Conservation (phyloP, 1,284 basidiomycete genomes). For the Trametes sp. region DNA sequence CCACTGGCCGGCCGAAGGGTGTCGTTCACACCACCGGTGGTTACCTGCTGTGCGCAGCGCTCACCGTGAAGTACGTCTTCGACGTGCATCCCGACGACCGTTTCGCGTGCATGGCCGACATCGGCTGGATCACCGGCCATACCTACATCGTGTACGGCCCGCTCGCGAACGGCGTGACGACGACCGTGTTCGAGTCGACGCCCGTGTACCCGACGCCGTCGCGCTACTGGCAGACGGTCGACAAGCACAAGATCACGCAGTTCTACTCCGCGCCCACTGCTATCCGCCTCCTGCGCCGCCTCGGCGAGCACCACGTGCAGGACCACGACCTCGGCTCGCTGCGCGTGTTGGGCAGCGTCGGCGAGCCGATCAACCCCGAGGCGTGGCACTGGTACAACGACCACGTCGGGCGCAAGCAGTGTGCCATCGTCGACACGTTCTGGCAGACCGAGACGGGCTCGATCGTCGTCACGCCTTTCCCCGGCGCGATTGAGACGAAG, state of each 20-base stretch:
- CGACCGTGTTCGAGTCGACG: slow-evolving; percentile 96
- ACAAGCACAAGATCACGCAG: slow-evolving; percentile 93
- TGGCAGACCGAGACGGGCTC: slow-evolving; percentile 99
- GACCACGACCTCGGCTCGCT: slow-evolving; percentile 85
- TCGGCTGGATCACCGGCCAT: slow-evolving; percentile 99
- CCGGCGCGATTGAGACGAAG: slow-evolving; percentile 95
- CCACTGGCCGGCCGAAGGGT: slow-evolving; percentile 97
- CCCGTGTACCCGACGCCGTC: slow-evolving; percentile 96
- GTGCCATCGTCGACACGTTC: slow-evolving; percentile 96
- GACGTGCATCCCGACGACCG: slow-evolving; percentile 93
- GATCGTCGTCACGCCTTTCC: slow-evolving; percentile 94
- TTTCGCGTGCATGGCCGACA: slow-evolving; percentile 98
- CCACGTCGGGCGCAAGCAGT: slow-evolving; percentile 88
- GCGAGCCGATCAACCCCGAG: slow-evolving; percentile 99
- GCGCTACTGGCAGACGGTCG: slow-evolving; percentile 97
- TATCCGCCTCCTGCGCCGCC: slow-evolving; percentile 89
- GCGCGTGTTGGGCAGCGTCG: slow-evolving; percentile 92
- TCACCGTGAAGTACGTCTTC: slow-evolving; percentile 97
- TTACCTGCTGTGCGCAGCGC: slow-evolving; percentile 88
- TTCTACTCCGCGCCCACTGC: slow-evolving; percentile 95
- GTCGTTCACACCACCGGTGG: slow-evolving; percentile 96
- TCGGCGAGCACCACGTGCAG: slow-evolving; percentile 90
- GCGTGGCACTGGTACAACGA: slow-evolving; percentile 99
- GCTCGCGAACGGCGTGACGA: slow-evolving; percentile 89
- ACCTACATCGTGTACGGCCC: slow-evolving; percentile 99